These are phyloP conservation scores for Boeremia exigua DNA, from an alignment of 2,329 filamentous ascomycete genomes.

Conservation along the genomic window DNA sequence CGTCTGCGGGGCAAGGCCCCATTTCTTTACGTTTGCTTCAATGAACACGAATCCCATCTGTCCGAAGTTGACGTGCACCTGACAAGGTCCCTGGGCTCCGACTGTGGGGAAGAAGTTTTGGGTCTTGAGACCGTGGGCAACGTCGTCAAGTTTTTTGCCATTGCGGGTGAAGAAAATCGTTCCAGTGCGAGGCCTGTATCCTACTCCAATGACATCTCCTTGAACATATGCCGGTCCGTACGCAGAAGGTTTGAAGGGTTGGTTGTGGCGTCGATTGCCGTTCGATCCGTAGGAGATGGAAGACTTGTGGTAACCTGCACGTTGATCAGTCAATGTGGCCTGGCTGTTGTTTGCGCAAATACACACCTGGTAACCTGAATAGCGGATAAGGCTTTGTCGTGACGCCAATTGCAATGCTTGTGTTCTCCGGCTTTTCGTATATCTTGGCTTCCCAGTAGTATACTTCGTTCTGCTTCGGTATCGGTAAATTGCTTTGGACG, in stretches of 20 bases:
- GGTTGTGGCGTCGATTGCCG: conserved; percentile 87
- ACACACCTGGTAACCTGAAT: conserved; percentile 87
- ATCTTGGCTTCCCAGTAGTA: conserved; percentile 99
- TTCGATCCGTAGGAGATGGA: conserved; percentile 91
- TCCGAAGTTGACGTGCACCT: conserved; percentile 95
- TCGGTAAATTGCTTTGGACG: conserved; percentile 93
- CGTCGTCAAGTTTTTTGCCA: conserved; percentile 94
- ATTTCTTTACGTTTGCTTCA: conserved; percentile 99
- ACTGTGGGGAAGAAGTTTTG: conserved; percentile 98
- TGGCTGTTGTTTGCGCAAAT: background rate
- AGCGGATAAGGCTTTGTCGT: conserved; percentile 96
- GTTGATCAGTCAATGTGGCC: conserved; percentile 23
- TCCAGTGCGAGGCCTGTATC: conserved; percentile 91
- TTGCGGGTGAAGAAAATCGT: conserved; percentile 98
- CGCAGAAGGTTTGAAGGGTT: conserved; percentile 79
- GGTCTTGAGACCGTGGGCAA: conserved; percentile 87
- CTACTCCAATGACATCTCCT: conserved; percentile 94
- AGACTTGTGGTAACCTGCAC: conserved; percentile 83
- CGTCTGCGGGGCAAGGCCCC: conserved; percentile 95
- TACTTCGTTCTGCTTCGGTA: conserved; percentile 98
- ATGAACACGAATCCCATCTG: conserved; percentile 99
- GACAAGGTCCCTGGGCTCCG: conserved; percentile 92
- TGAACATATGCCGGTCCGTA: conserved; percentile 89
- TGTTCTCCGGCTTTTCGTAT: conserved; percentile 93
- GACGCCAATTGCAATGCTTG: conserved; percentile 88